Evolutionary conservation across 805 yeast species (phyloP).

Genomic region (Wickerhamomyces chambardii): DNA sequence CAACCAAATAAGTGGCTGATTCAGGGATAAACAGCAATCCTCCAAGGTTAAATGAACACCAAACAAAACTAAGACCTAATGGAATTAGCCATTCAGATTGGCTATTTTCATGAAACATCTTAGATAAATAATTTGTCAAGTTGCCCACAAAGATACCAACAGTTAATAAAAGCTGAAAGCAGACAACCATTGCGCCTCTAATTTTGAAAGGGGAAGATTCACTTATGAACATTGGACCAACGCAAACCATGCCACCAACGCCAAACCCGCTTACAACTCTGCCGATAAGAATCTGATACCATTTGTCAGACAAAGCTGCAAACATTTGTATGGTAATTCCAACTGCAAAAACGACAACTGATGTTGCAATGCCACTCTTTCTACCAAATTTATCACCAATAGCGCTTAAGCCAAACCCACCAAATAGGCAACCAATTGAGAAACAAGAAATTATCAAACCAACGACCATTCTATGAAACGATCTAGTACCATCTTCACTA

Average conservation of each 20-base stretch:
- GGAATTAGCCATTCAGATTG: slow-evolving; percentile 69
- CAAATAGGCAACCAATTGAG: slow-evolving; percentile 65
- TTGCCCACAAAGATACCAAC: slow-evolving; percentile 67
- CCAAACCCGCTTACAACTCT: slow-evolving; percentile 65
- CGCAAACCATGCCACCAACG: slow-evolving; percentile 71
- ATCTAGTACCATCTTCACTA: slow-evolving; percentile 25
- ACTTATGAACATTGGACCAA: slow-evolving; percentile 65
- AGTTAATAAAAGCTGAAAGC: slow-evolving; percentile 63
- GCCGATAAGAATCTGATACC: slow-evolving; percentile 61
- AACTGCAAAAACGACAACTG: slow-evolving; percentile 47
- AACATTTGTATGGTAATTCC: slow-evolving; percentile 57
- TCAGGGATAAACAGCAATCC: slow-evolving; percentile 60
- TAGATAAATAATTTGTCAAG: slow-evolving; percentile 57
- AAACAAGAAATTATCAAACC: slow-evolving; percentile 49
- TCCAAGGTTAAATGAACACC: slow-evolving; percentile 24
- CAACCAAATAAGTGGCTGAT: slow-evolving; percentile 54
- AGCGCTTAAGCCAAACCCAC: slow-evolving; percentile 51
- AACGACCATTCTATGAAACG: slow-evolving; percentile 35
- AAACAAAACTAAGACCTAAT: slow-evolving; percentile 36
- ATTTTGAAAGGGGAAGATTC: slow-evolving; percentile 64
- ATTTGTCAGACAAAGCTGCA: slow-evolving; percentile 26
- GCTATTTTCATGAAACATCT: slow-evolving; percentile 22
- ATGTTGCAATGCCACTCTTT: slow-evolving; percentile 42
- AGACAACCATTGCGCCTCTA: slow-evolving; percentile 64
- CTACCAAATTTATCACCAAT: slow-evolving; percentile 54